Conservation (phyloP, 1,284 basidiomycete species). For the Athelia sp. region DNA sequence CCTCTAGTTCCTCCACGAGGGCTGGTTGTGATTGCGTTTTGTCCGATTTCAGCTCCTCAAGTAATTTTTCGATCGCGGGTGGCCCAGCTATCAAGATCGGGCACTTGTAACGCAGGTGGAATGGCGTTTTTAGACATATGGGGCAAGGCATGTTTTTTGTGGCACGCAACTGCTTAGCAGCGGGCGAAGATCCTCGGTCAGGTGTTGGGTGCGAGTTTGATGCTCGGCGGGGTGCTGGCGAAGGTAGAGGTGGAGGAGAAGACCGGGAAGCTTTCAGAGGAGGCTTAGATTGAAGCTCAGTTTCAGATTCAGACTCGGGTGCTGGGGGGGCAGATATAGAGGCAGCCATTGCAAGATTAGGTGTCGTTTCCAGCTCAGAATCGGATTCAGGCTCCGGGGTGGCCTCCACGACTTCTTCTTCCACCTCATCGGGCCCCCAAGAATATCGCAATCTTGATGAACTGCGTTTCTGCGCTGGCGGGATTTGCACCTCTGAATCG, state of each 20-base stretch:
- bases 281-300: no score
- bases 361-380: neutral
- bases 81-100: constrained; percentile 34
- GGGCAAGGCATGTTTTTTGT: constrained; percentile 23
- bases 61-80: constrained; percentile 31
- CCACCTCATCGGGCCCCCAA: neutral
- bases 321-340: neutral
- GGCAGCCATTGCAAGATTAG: neutral
- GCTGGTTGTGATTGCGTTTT: constrained; percentile 16
- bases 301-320: neutral
- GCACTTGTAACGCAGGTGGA: constrained; percentile 35
- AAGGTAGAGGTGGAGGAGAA: neutral
- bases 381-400: neutral
- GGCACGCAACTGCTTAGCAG: neutral
- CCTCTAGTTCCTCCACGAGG: constrained; percentile 31
- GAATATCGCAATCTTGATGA: neutral
- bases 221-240: constrained; percentile 1
- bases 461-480: neutral
- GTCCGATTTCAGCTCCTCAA: constrained; percentile 28
- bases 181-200: neutral
- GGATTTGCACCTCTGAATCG: neutral
- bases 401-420: constrained; percentile 12
- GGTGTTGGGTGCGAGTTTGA: neutral
- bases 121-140: constrained; percentile 32
- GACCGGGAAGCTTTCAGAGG: neutral